Conservation (phyloP, 1,139 yeast genomes). For the Dujonia santamariae region DNA sequence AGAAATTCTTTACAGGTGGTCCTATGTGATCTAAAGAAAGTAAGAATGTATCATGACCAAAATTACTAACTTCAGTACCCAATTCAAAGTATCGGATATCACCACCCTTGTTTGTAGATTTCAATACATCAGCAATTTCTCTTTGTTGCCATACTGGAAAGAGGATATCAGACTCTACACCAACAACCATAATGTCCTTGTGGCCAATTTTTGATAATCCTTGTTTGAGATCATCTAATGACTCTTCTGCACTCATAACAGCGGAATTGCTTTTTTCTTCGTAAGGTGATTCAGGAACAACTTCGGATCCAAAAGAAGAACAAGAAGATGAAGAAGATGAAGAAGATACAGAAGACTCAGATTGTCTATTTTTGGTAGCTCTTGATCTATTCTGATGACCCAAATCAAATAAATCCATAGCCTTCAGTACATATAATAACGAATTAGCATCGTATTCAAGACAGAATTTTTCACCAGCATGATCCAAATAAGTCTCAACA, state of each 20-base stretch:
- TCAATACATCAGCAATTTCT: slow-evolving; percentile 67
- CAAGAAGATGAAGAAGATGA: slow-evolving; percentile 24
- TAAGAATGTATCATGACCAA: slow-evolving; percentile 89
- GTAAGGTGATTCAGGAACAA: slow-evolving; percentile 52
- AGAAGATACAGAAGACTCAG: slow-evolving; percentile 10
- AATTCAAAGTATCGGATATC: slow-evolving; percentile 64
- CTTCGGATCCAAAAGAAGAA: slow-evolving; percentile 9
- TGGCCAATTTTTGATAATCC: slow-evolving; percentile 67
- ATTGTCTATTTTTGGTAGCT: slow-evolving; percentile 39
- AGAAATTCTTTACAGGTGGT: slow-evolving; percentile 63
- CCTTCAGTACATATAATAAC: slow-evolving; percentile 79
- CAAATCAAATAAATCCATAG: slow-evolving; percentile 91
- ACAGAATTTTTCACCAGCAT: slow-evolving; percentile 92
- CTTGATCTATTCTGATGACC: slow-evolving; percentile 47
- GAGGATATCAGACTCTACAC: slow-evolving; percentile 86
- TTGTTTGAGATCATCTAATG: slow-evolving; percentile 54
- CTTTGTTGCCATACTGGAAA: slow-evolving; percentile 96
- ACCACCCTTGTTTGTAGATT: slow-evolving; percentile 26
- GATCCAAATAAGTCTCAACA: slow-evolving; percentile 89
- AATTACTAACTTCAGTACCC: slow-evolving; percentile 70
- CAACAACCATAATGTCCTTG: slow-evolving; percentile 72
- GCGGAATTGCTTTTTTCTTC: slow-evolving; percentile 42
- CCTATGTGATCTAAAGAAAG: slow-evolving; percentile 80
- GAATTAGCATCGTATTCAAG: slow-evolving; percentile 91
- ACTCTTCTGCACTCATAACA: slow-evolving; percentile 47